Conservation (phyloP, 129 eudicot species). For the Chrysanthemum lavandulifolium region DNA sequence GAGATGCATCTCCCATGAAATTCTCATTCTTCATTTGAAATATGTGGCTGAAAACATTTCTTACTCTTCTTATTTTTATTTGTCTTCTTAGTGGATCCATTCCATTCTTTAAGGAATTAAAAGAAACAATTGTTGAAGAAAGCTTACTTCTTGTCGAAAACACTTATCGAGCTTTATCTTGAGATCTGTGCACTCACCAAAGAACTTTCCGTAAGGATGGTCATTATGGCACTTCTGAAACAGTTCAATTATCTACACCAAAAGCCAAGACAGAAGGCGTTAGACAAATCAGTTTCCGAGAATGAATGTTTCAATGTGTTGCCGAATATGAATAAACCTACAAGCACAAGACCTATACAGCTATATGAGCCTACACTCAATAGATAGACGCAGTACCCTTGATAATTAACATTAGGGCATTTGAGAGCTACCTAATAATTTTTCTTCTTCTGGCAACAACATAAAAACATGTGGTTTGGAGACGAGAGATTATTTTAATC, state of each 20-base stretch:
- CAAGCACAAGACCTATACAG: neutral
- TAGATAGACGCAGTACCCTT: neutral
- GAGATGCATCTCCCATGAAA: too few relatives aligned
- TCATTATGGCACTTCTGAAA: constrained; percentile 75
- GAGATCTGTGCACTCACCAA: constrained; percentile 78
- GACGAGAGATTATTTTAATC: too few relatives aligned
- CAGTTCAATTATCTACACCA: constrained; percentile 65
- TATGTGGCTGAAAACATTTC: too few relatives aligned
- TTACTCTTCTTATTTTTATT: too few relatives aligned
- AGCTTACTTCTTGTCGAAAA: constrained; percentile 75
- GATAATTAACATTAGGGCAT: too few relatives aligned
- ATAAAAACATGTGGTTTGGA: too few relatives aligned
- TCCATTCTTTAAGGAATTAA: neutral
- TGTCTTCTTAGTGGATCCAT: too few relatives aligned
- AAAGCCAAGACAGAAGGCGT: neutral
- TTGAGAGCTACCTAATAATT: too few relatives aligned
- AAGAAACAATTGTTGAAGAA: constrained; percentile 3
- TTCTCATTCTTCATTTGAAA: too few relatives aligned
- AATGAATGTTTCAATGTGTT: neutral
- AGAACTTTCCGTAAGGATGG: constrained; percentile 72
- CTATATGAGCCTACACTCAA: neutral
- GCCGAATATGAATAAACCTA: neutral
- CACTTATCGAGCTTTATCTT: constrained; percentile 83
- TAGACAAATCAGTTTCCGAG: constrained; percentile 9
- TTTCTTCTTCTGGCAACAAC: too few relatives aligned